Conservation (phyloP, 495 filamentous ascomycete species). For the Tuber umbilicatum region DNA sequence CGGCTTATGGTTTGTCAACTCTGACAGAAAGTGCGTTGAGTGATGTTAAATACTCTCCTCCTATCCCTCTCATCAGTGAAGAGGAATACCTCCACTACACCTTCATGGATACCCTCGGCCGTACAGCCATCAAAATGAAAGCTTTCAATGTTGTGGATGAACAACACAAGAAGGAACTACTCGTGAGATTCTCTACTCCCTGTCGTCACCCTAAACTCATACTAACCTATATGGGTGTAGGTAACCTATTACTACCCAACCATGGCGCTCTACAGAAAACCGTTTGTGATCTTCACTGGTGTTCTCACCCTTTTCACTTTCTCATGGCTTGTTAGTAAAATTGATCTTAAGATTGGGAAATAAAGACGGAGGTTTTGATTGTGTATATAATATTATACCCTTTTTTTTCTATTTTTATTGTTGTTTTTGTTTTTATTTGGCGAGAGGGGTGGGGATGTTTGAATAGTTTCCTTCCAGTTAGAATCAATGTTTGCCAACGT, state of each 20-base stretch:
- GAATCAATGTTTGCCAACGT: neutral
- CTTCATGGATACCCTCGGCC: constrained; percentile 89
- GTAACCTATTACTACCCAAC: constrained; percentile 81
- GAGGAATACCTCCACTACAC: constrained; percentile 64
- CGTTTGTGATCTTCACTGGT: constrained; percentile 71
- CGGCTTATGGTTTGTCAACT: constrained; percentile 7
- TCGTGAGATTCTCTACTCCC: constrained; percentile 47
- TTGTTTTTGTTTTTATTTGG: neutral
- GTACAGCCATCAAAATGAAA: constrained; percentile 72
- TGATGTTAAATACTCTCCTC: constrained; percentile 61
- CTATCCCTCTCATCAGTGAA: constrained; percentile 52
- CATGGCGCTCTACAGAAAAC: constrained; percentile 72
- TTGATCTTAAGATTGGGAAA: constrained; percentile 62
- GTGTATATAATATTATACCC: neutral
- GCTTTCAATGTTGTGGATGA: constrained; percentile 86
- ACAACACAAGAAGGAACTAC: constrained; percentile 66
- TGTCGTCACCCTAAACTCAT: neutral
- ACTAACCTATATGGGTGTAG: constrained; percentile 27
- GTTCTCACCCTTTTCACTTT: constrained; percentile 66
- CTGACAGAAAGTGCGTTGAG: constrained; percentile 45
- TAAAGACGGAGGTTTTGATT: constrained; percentile 10
- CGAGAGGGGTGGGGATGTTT: neutral
- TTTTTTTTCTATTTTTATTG: neutral
- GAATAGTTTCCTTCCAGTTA: neutral
- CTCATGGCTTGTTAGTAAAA: constrained; percentile 65